Conservation (phyloP, 2,329 filamentous ascomycete genomes). For the Epichloe brachyelytri region DNA sequence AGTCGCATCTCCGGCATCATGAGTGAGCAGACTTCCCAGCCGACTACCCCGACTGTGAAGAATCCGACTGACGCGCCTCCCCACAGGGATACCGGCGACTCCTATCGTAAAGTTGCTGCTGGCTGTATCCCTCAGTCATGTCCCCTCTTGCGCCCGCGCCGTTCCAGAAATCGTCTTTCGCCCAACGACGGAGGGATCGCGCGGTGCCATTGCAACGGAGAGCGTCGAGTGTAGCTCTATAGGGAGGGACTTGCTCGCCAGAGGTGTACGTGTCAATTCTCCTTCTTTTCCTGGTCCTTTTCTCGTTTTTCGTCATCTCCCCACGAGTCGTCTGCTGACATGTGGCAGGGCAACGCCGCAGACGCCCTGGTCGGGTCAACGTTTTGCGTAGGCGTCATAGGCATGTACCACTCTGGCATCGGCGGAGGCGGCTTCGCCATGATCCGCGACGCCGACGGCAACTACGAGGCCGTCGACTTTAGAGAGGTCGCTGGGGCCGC, state of each 20-base stretch:
- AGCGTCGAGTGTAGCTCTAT: constrained; percentile 55
- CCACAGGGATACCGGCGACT: background rate
- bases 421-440: constrained; percentile 88
- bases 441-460: constrained; percentile 57
- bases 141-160: constrained; percentile 4
- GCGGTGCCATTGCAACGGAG: constrained; percentile 59
- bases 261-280: constrained; percentile 29
- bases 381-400: constrained; percentile 62
- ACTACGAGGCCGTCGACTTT: constrained; percentile 81
- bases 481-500: constrained; percentile 76
- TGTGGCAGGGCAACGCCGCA: constrained; percentile 53
- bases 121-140: constrained; percentile 1
- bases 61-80: background rate
- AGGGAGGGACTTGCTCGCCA: constrained; percentile 47
- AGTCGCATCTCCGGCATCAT: background rate
- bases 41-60: background rate
- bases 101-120: background rate
- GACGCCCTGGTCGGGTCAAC: constrained; percentile 64
- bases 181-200: constrained; percentile 10
- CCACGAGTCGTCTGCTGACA: background rate
- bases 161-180: constrained; percentile 13
- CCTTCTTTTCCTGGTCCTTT: background rate
- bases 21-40: background rate
- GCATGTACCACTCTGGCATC: constrained; percentile 70
- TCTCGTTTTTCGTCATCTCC: too few species aligned